Evolutionary conservation across 1,139 yeast genomes (phyloP).

Genomic region (Pichia sp.): DNA sequence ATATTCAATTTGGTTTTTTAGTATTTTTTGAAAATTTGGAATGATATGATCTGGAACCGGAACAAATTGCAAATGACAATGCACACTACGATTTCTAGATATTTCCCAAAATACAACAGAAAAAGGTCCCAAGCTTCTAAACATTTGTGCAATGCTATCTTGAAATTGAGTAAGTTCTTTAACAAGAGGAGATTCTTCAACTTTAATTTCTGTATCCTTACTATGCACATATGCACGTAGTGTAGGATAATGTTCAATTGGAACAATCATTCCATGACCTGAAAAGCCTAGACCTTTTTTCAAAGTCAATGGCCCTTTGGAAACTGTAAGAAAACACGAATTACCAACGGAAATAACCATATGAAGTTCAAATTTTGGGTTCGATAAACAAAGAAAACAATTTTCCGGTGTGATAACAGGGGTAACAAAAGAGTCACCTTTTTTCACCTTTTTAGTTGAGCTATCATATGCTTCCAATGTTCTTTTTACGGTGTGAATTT

Average conservation of each 20-base stretch:
- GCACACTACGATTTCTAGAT: slow-evolving; percentile 51
- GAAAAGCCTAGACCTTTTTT: slow-evolving; percentile 48
- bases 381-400: slow-evolving; percentile 83
- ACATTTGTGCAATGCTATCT: slow-evolving; percentile 41
- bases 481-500: slow-evolving; percentile 1
- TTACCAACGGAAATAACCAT: slow-evolving; percentile 74
- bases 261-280: slow-evolving; percentile 81
- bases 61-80: slow-evolving; percentile 57
- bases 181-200: slow-evolving; percentile 33
- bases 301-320: slow-evolving; percentile 78
- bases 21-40: slow-evolving; percentile 36
- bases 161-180: slow-evolving; percentile 42
- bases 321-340: slow-evolving; percentile 63
- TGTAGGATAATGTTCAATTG: slow-evolving; percentile 67
- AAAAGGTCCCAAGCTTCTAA: slow-evolving; percentile 32
- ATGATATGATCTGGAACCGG: slow-evolving; percentile 46
- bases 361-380: slow-evolving; percentile 72
- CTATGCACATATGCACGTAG: slow-evolving; percentile 25
- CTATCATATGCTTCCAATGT: neutral
- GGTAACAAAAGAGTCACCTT: neutral
- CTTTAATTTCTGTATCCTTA: slow-evolving; percentile 21
- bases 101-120: slow-evolving; percentile 58
- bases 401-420: slow-evolving; percentile 43
- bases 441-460: neutral
- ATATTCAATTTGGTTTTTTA: slow-evolving; percentile 35